These are phyloP conservation scores for Acanthamoeba sp. DNA, from an alignment of 208 protist species.

Conservation along the genomic window DNA sequence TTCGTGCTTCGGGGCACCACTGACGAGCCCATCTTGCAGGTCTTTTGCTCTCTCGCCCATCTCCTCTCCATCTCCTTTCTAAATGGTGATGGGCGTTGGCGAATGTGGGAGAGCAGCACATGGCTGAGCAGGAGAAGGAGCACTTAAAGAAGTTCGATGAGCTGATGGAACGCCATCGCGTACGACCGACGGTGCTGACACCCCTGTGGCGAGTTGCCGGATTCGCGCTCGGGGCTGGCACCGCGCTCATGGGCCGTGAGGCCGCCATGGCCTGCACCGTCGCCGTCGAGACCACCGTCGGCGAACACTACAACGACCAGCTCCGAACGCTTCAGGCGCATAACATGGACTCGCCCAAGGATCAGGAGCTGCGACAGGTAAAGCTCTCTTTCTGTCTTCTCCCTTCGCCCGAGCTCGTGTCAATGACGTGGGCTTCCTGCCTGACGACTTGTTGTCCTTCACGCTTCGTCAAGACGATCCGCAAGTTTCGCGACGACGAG, in stretches of 20 bases:
- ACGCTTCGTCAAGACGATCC: conserved; percentile 77
- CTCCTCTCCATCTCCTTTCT: neutral
- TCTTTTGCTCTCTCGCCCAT: neutral
- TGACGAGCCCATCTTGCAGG: conserved; percentile 74
- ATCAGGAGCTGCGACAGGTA: conserved; percentile 72
- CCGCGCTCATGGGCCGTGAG: conserved; percentile 88
- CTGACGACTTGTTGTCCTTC: neutral
- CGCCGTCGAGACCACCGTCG: conserved; percentile 88
- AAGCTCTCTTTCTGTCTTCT: neutral
- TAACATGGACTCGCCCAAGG: conserved; percentile 64
- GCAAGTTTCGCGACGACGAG: conserved; percentile 88
- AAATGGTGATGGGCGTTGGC: neutral
- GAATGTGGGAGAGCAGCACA: conserved; percentile 76
- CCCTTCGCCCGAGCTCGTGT: too few relatives aligned
- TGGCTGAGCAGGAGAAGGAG: conserved; percentile 87
- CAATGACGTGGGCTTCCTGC: too few relatives aligned
- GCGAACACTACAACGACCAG: conserved; percentile 89
- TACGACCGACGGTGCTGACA: conserved; percentile 84
- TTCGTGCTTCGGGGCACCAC: conserved; percentile 77
- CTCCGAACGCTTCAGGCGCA: conserved; percentile 79
- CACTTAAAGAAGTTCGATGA: conserved; percentile 85
- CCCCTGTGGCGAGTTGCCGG: conserved; percentile 87
- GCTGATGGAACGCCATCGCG: conserved; percentile 81
- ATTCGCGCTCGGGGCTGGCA: conserved; percentile 84
- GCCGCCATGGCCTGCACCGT: conserved; percentile 90